These are phyloP conservation scores for Sporothrix inflata DNA, from an alignment of 2,329 filamentous ascomycete genomes.

Conservation along the genomic window DNA sequence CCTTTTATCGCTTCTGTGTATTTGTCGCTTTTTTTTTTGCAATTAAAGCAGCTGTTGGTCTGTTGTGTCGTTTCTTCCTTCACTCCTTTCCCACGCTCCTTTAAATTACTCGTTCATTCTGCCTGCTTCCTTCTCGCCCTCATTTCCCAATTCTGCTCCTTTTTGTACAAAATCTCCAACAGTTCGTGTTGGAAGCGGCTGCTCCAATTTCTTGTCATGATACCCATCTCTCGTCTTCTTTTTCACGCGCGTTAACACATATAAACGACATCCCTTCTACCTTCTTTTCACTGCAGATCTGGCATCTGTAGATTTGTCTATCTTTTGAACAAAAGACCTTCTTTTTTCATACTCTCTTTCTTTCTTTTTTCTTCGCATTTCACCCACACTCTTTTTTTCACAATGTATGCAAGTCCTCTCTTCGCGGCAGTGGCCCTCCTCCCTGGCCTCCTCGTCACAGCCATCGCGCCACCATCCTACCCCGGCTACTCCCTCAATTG, in stretches of 20 bases:
- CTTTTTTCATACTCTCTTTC: background rate
- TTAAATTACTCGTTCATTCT: constrained; percentile 8
- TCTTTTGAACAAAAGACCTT: background rate
- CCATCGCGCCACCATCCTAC: constrained; percentile 47
- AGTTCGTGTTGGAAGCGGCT: background rate
- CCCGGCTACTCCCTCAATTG: constrained; percentile 46
- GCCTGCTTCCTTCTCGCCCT: constrained; percentile 9
- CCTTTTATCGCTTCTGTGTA: background rate
- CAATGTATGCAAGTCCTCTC: background rate
- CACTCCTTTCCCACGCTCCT: background rate
- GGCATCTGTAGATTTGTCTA: background rate
- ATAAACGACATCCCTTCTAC: background rate
- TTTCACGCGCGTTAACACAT: background rate
- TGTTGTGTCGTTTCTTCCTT: background rate
- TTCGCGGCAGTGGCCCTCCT: constrained; percentile 5
- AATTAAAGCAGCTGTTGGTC: background rate
- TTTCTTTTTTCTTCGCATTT: background rate
- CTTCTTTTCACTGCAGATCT: background rate
- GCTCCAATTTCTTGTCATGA: background rate
- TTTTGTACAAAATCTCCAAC: background rate
- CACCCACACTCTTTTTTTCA: background rate
- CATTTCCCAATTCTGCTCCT: background rate
- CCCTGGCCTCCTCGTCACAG: constrained; percentile 39
- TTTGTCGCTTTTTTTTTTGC: background rate
- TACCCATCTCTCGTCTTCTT: background rate